phyloP scores from a whole-genome alignment of 768 basidiomycete species.

The Piloderma croceum region DNA sequence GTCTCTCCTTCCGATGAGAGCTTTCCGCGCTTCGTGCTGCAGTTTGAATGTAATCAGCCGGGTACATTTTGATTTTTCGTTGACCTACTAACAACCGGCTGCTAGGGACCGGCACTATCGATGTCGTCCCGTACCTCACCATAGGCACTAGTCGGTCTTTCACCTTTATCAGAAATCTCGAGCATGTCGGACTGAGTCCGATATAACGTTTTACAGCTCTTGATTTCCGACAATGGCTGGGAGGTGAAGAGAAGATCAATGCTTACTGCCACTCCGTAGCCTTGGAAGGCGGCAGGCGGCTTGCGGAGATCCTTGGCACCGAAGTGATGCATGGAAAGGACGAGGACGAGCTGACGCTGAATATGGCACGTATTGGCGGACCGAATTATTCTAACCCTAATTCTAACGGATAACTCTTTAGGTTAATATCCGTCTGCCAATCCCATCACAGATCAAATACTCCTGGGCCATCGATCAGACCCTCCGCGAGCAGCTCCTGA shows the following conservation, averaged over 20 bases:
- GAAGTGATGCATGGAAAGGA: constrained; percentile 52
- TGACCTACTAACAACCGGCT: neutral
- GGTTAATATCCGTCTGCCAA: constrained; percentile 38
- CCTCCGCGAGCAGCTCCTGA: constrained; percentile 27
- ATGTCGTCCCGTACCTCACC: constrained; percentile 48
- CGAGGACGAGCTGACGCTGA: constrained; percentile 49
- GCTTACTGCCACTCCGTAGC: constrained; percentile 68
- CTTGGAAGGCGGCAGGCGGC: constrained; percentile 51
- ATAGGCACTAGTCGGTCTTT: constrained; percentile 45
- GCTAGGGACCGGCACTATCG: constrained; percentile 61
- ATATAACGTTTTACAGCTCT: constrained; percentile 39
- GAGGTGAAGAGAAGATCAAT: constrained; percentile 70
- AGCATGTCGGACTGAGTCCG: neutral
- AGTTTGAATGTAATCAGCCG: constrained; percentile 41
- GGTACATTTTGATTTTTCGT: neutral
- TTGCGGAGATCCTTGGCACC: constrained; percentile 61
- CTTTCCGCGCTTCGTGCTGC: constrained; percentile 38
- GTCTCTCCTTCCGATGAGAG: constrained; percentile 39
- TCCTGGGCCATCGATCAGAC: constrained; percentile 13
- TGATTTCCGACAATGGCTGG: constrained; percentile 66
- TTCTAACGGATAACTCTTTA: constrained; percentile 7
- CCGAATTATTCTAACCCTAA: neutral
- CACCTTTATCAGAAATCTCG: too few species aligned
- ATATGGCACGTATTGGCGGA: constrained; percentile 51
- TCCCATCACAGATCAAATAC: constrained; percentile 21